phyloP scores from a whole-genome alignment of 2,329 filamentous ascomycete species.

The Raffaelea arxii region DNA sequence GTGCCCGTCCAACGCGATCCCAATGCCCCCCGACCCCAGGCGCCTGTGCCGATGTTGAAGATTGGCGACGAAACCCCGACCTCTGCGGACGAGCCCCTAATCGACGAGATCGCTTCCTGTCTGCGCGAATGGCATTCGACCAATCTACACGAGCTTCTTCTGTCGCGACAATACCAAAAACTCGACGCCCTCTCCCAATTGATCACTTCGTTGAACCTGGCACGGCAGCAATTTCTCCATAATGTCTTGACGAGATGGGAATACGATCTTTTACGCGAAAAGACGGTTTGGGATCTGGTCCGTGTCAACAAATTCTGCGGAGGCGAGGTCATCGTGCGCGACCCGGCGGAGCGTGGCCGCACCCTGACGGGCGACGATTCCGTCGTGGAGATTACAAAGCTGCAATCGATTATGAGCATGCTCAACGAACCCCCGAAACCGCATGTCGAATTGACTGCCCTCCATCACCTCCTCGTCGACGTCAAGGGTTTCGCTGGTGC shows the following conservation, averaged over 20 bases:
- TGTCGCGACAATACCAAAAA: constrained; percentile 70
- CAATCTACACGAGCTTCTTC: constrained; percentile 82
- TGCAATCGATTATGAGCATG: constrained; percentile 94
- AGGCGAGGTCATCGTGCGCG: constrained; percentile 89
- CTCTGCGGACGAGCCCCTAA: constrained; percentile 77
- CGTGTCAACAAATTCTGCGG: constrained; percentile 88
- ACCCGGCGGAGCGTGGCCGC: constrained; percentile 71
- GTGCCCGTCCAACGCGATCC: constrained; percentile 50
- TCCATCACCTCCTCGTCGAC: constrained; percentile 78
- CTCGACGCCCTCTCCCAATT: constrained; percentile 75
- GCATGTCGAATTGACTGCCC: constrained; percentile 55
- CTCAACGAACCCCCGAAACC: constrained; percentile 70
- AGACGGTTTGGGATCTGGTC: constrained; percentile 92
- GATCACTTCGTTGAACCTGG: constrained; percentile 73
- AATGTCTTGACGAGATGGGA: constrained; percentile 86
- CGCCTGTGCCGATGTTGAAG: constrained; percentile 93
- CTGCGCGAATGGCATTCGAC: constrained; percentile 97
- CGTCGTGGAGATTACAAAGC: constrained; percentile 77
- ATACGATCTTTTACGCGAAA: constrained; percentile 69
- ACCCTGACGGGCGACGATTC: constrained; percentile 89
- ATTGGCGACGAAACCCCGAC: constrained; percentile 95
- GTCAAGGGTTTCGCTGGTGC: constrained; percentile 73
- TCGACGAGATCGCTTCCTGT: constrained; percentile 96
- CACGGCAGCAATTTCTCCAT: constrained; percentile 83
- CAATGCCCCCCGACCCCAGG: constrained; percentile 65